Evolutionary conservation across 257 asterid genomes (phyloP).

Genomic region (Solanum commersonii): DNA sequence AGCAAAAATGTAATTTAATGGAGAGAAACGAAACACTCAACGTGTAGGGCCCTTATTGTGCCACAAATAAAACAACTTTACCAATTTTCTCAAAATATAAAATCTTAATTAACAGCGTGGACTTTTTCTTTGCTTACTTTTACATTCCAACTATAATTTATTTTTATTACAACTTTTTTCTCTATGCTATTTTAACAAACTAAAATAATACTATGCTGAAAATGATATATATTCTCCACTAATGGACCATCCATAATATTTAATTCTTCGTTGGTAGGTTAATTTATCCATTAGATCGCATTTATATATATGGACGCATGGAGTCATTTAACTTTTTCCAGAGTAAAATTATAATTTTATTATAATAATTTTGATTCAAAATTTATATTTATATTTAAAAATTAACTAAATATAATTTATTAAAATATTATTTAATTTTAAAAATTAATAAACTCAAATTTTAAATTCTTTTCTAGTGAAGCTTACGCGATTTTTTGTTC

Average conservation of each 20-base stretch:
- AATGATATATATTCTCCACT: background rate
- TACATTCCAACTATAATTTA: background rate
- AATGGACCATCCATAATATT: background rate
- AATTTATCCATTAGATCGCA: background rate
- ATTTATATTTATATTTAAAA: no score
- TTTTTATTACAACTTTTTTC: background rate
- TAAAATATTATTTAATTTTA: background rate
- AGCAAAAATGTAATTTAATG: background rate
- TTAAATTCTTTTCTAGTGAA: background rate
- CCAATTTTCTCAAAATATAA: background rate
- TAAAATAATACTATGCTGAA: background rate
- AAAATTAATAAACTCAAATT: no score
- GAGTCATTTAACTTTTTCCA: background rate
- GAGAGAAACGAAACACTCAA: background rate
- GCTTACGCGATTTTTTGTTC: background rate
- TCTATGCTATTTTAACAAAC: background rate
- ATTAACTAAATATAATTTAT: background rate
- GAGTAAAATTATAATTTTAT: background rate
- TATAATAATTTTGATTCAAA: no score
- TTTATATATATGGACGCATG: no score
- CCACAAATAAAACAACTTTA: background rate
- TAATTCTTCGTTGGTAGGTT: background rate
- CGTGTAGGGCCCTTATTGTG: background rate
- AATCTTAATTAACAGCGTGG: background rate
- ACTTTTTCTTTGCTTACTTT: background rate